Evolutionary conservation across 805 yeast genomes (phyloP).

Genomic region (Lipomyces anomalus): DNA sequence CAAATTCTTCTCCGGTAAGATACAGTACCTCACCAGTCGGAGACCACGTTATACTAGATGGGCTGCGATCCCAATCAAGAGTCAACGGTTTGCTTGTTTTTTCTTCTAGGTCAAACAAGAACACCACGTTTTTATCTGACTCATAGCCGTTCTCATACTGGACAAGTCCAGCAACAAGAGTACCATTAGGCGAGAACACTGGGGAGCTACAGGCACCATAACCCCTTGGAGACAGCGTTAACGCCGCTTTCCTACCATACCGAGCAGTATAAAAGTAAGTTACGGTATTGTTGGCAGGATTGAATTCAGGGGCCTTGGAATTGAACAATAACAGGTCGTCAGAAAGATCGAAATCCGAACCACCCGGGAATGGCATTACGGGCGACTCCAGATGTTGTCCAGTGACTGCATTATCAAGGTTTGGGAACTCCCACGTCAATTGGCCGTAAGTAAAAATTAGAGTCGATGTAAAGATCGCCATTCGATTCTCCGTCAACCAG

Average conservation of each 20-base stretch:
- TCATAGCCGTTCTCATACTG: slow-evolving; percentile 26
- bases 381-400: slow-evolving; percentile 16
- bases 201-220: slow-evolving; percentile 27
- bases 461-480: slow-evolving; percentile 11
- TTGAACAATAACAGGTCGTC: slow-evolving; percentile 20
- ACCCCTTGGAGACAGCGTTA: slow-evolving; percentile 2
- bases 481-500: slow-evolving; percentile 23
- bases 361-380: slow-evolving; percentile 22
- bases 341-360: slow-evolving; percentile 19
- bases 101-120: slow-evolving; percentile 18
- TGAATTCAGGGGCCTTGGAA: slow-evolving; percentile 26
- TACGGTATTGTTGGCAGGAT: slow-evolving; percentile 27
- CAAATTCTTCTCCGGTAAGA: slow-evolving; percentile 20
- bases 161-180: slow-evolving; percentile 22
- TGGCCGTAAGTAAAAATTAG: slow-evolving; percentile 4
- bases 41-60: slow-evolving; percentile 16
- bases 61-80: slow-evolving; percentile 17
- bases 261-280: slow-evolving; percentile 25
- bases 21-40: slow-evolving; percentile 11
- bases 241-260: slow-evolving; percentile 10
- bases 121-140: slow-evolving; percentile 23
- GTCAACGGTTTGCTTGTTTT: background rate
- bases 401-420: background rate
- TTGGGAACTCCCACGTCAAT: slow-evolving; percentile 3
- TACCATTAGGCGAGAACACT: slow-evolving; percentile 25